These are phyloP conservation scores for Solanum hybrid DNA, from an alignment of 305 asterid genomes.

Conservation along the genomic window DNA sequence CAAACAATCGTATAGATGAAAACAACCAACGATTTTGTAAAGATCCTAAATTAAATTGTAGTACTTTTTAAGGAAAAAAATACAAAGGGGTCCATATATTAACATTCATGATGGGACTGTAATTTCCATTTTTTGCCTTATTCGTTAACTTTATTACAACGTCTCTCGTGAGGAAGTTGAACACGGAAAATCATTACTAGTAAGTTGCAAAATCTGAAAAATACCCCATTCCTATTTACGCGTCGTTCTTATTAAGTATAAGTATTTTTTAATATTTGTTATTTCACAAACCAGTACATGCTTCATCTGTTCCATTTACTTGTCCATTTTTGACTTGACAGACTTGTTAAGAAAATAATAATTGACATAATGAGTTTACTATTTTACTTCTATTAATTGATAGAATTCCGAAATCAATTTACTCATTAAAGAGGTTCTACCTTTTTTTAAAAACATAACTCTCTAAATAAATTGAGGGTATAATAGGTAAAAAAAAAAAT, in stretches of 20 bases:
- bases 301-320: too few species aligned
- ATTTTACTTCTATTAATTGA: neutral
- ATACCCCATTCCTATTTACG: neutral
- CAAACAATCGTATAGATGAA: neutral
- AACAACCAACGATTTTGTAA: neutral
- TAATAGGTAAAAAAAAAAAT: too few species aligned
- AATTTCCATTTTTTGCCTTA: neutral
- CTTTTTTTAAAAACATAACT: accelerated
- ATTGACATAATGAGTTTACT: too few species aligned
- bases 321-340: too few species aligned
- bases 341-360: accelerated
- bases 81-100: neutral
- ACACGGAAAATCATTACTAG: neutral
- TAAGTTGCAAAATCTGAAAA: neutral
- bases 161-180: neutral
- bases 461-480: neutral
- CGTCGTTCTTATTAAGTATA: too few species aligned
- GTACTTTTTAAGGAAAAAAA: neutral
- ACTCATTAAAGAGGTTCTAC: neutral
- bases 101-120: neutral
- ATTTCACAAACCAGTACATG: too few species aligned
- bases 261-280: too few species aligned
- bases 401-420: too few species aligned
- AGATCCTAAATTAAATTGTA: neutral
- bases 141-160: neutral